A percentile compares a stretch with the other conserved stretches of the same genome.
These are phyloP conservation scores for Pisolithus microcarpus DNA, from an alignment of 768 basidiomycete species.

Conservation along the genomic window DNA sequence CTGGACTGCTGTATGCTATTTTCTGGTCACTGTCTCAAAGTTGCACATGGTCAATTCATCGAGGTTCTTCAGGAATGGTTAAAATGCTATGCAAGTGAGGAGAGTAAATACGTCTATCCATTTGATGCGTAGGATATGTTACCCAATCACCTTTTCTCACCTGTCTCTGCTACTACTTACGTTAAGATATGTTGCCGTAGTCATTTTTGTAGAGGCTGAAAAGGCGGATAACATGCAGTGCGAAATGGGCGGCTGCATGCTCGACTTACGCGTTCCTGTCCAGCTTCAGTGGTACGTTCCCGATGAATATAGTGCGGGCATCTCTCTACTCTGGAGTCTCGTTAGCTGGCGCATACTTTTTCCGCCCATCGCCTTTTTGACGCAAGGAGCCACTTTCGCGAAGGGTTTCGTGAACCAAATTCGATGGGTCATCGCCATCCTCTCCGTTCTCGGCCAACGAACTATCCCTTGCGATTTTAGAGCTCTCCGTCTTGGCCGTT, in stretches of 20 bases:
- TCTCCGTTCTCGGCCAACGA: constrained; percentile 30
- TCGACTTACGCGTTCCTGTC: constrained; percentile 61
- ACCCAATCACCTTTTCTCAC: too few relatives aligned
- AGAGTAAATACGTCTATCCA: too few relatives aligned
- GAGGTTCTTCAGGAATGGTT: too few relatives aligned
- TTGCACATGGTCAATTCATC: too few relatives aligned
- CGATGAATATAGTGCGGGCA: constrained; percentile 83
- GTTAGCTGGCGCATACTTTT: constrained; percentile 51
- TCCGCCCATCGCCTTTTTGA: constrained; percentile 25
- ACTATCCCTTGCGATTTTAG: constrained; percentile 5
- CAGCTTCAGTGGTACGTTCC: constrained; percentile 75
- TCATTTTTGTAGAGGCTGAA: constrained; percentile 66
- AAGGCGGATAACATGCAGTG: constrained; percentile 1
- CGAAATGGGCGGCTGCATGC: not conserved
- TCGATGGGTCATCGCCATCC: constrained; percentile 25
- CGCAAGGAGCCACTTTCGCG: constrained; percentile 20
- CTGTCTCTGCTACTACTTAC: too few relatives aligned
- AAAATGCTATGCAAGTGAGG: too few relatives aligned
- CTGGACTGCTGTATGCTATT: too few relatives aligned
- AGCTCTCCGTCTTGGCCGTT: not conserved
- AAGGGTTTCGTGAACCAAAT: constrained; percentile 62
- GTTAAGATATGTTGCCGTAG: constrained; percentile 72
- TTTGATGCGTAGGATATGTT: too few relatives aligned
- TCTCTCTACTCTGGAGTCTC: constrained; percentile 73
- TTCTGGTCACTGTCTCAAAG: too few relatives aligned